phyloP scores from a whole-genome alignment of 805 yeast genomes.

The Metschnikowia baotianmanensis region DNA sequence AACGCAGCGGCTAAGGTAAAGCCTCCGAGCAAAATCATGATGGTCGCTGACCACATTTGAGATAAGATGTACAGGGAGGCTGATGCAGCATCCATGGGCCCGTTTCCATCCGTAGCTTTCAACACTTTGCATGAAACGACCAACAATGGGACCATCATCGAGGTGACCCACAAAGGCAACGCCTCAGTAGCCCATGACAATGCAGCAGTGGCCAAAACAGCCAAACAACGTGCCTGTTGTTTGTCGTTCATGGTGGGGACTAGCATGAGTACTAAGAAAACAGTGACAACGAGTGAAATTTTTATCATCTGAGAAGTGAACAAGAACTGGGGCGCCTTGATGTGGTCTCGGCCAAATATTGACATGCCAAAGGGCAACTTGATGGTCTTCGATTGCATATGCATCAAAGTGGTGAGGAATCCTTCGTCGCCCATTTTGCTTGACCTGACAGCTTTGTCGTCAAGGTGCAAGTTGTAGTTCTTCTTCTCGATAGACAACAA shows the following conservation, averaged over 20 bases:
- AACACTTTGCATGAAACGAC: slow-evolving; percentile 71
- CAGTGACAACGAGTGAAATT: slow-evolving; percentile 42
- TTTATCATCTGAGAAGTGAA: slow-evolving; percentile 44
- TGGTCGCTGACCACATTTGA: slow-evolving; percentile 94
- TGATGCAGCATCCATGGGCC: slow-evolving; percentile 57
- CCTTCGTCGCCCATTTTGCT: slow-evolving; percentile 21
- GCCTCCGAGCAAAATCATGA: slow-evolving; percentile 87
- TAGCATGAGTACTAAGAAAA: slow-evolving; percentile 43
- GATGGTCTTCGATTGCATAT: slow-evolving; percentile 30
- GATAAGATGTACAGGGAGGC: slow-evolving; percentile 79
- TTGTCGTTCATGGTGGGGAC: slow-evolving; percentile 34
- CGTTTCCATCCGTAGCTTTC: slow-evolving; percentile 46
- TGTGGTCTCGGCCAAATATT: slow-evolving; percentile 21
- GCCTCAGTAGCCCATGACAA: slow-evolving; percentile 95
- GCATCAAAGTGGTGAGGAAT: slow-evolving; percentile 11
- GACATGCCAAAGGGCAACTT: slow-evolving; percentile 24
- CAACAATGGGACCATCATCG: slow-evolving; percentile 76
- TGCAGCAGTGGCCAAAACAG: slow-evolving; percentile 77
- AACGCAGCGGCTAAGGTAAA: slow-evolving; percentile 93
- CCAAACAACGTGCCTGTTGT: slow-evolving; percentile 55
- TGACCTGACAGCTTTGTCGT: slow-evolving; percentile 17
- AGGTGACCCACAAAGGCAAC: slow-evolving; percentile 86
- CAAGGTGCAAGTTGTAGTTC: slow-evolving; percentile 19
- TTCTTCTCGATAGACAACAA: slow-evolving; percentile 65
- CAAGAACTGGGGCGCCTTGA: slow-evolving; percentile 46